A percentile compares a stretch with the other conserved stretches of the same genome.
phyloP scores from a whole-genome alignment of 805 yeast species.

The Teunomyces aglyptinius region DNA sequence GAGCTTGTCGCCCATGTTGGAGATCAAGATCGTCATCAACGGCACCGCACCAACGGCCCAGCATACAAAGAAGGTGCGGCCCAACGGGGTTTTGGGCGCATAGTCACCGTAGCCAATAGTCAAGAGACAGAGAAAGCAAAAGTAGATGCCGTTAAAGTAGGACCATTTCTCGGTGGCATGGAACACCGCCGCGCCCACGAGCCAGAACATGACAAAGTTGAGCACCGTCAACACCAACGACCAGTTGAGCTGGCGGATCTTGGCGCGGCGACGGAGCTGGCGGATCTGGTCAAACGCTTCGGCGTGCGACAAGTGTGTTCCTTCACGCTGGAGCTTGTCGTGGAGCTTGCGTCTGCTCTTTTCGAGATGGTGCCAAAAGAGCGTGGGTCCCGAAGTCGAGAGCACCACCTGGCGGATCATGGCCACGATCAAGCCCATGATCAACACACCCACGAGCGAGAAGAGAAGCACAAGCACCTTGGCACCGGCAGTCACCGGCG shows the following conservation, averaged over 20 bases:
- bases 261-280: constrained; percentile 44
- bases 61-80: constrained; percentile 67
- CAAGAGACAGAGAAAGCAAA: constrained; percentile 68
- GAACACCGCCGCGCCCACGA: constrained; percentile 71
- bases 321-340: constrained; percentile 15
- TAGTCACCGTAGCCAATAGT: constrained; percentile 87
- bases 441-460: constrained; percentile 66
- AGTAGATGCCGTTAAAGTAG: constrained; percentile 71
- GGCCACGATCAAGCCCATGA: constrained; percentile 71
- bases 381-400: constrained; percentile 59
- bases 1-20: constrained; percentile 65
- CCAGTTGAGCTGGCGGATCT: constrained; percentile 32
- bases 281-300: constrained; percentile 60
- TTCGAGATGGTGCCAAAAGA: constrained; percentile 67
- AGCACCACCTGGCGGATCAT: constrained; percentile 65
- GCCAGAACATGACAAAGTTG: constrained; percentile 59
- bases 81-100: constrained; percentile 61
- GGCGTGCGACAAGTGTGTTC: constrained; percentile 30
- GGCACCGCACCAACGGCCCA: constrained; percentile 89
- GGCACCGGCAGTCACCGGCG: constrained; percentile 52
- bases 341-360: constrained; percentile 38
- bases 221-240: constrained; percentile 41
- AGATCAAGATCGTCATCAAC: constrained; percentile 76
- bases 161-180: constrained; percentile 63
- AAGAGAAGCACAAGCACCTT: constrained; percentile 60